Percentiles rank a stretch among this genome's conserved stretches.
These are phyloP conservation scores for Ogataea paraovalis DNA, from an alignment of 805 yeast genomes.

Conservation along the genomic window DNA sequence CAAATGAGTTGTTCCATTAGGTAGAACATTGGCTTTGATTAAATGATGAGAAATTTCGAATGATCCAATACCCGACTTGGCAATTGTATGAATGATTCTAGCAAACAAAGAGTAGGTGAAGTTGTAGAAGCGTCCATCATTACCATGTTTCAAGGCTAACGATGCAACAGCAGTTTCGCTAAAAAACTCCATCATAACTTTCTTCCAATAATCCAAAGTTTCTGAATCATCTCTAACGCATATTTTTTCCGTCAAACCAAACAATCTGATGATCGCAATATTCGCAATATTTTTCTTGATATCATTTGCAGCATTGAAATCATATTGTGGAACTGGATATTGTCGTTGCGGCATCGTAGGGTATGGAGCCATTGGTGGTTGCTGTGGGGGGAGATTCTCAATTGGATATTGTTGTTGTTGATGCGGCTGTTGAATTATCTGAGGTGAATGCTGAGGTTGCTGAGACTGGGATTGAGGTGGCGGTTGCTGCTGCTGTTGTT, in stretches of 20 bases:
- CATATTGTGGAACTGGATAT: constrained; percentile 10
- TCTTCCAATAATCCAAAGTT: constrained; percentile 47
- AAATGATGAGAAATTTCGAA: constrained; percentile 49
- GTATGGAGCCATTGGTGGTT: constrained; percentile 6
- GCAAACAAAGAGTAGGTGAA: constrained; percentile 65
- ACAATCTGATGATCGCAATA: constrained; percentile 46
- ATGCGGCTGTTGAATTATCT: constrained; percentile 6
- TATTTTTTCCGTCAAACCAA: constrained; percentile 45
- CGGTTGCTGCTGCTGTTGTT: background rate
- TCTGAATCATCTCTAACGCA: constrained; percentile 40
- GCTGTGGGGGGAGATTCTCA: constrained; percentile 13
- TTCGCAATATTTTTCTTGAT: constrained; percentile 37
- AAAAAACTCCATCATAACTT: constrained; percentile 47
- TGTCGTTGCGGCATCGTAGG: constrained; percentile 7
- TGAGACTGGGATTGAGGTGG: constrained; percentile 10
- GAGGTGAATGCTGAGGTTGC: constrained; percentile 6
- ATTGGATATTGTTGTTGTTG: constrained; percentile 20
- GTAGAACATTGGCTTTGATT: constrained; percentile 47
- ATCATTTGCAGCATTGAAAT: constrained; percentile 19
- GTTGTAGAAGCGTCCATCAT: constrained; percentile 55
- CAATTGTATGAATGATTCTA: constrained; percentile 49
- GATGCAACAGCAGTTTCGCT: constrained; percentile 47
- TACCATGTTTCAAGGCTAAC: constrained; percentile 41
- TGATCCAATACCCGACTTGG: constrained; percentile 47
- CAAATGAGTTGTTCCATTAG: constrained; percentile 49